Evolutionary conservation across 805 yeast species (phyloP).

Genomic region (Candida oleophila): DNA sequence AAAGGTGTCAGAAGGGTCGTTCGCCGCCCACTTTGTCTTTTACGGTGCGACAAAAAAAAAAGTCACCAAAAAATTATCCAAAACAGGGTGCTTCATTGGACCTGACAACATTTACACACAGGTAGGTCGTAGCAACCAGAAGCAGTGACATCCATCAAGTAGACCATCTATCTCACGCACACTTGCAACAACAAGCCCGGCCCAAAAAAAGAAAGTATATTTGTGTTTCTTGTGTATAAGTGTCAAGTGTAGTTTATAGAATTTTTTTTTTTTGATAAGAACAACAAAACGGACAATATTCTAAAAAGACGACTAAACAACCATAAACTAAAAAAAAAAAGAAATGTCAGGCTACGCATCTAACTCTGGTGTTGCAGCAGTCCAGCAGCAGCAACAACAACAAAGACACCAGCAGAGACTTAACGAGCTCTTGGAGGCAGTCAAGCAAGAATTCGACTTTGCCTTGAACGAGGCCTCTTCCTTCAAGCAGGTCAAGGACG

Average conservation of each 20-base stretch:
- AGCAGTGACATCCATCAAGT: too few species aligned
- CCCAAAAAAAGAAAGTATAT: too few species aligned
- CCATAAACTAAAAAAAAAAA: background rate
- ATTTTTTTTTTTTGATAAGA: too few species aligned
- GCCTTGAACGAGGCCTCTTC: conserved; percentile 82
- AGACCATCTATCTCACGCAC: too few species aligned
- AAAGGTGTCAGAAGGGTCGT: background rate
- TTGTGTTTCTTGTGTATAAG: too few species aligned
- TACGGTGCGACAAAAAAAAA: background rate
- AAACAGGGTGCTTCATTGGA: background rate
- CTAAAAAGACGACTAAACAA: too few species aligned
- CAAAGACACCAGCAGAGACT: conserved; percentile 47
- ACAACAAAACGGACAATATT: too few species aligned
- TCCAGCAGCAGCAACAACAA: conserved; percentile 27
- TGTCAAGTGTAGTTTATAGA: too few species aligned
- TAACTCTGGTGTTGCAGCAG: conserved; percentile 26
- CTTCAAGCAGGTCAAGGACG: conserved; percentile 88
- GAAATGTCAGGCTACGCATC: conserved; percentile 37
- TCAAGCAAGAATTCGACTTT: conserved; percentile 86
- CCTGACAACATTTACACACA: too few species aligned
- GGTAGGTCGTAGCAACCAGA: too few species aligned
- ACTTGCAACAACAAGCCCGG: too few species aligned
- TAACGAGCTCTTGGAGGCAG: conserved; percentile 85
- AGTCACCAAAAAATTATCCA: background rate
- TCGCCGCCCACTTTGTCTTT: background rate